phyloP scores from a whole-genome alignment of 345 rosid genomes.

The Acer yangbiense region DNA sequence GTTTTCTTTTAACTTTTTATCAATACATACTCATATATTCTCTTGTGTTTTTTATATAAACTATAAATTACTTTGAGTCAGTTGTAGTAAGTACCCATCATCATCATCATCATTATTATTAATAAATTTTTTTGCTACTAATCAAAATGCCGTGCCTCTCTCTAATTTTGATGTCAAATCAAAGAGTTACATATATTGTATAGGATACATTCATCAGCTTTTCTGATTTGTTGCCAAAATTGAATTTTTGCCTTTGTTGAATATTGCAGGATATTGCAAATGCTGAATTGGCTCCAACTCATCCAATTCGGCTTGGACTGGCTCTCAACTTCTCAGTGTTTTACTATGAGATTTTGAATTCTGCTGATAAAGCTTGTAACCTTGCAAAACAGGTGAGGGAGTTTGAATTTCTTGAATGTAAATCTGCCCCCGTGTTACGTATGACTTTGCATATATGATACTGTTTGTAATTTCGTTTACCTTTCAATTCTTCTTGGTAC shows the following conservation, averaged over 20 bases:
- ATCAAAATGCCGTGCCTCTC: neutral
- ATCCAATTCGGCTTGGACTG: constrained; percentile 68
- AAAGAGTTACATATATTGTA: too few species aligned
- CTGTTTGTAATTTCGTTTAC: neutral
- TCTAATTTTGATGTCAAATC: neutral
- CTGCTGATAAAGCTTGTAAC: constrained; percentile 71
- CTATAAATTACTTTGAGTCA: neutral
- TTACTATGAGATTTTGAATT: constrained; percentile 70
- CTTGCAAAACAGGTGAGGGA: constrained; percentile 67
- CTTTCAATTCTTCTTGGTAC: neutral
- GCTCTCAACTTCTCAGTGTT: constrained; percentile 76
- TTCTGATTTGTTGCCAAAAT: neutral
- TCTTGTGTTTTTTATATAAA: neutral
- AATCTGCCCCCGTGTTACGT: neutral
- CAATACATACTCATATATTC: too few species aligned
- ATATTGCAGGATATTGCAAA: constrained; percentile 56
- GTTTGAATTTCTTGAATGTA: neutral
- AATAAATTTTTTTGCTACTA: neutral
- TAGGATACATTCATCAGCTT: neutral
- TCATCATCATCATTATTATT: neutral
- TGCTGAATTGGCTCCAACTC: constrained; percentile 70
- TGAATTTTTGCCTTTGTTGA: neutral
- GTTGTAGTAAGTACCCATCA: neutral
- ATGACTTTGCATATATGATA: neutral
- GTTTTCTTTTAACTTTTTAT: neutral